These are phyloP conservation scores for Coemansia sp. DNA, from an alignment of 192 early-diverging fungal species.

Conservation along the genomic window DNA sequence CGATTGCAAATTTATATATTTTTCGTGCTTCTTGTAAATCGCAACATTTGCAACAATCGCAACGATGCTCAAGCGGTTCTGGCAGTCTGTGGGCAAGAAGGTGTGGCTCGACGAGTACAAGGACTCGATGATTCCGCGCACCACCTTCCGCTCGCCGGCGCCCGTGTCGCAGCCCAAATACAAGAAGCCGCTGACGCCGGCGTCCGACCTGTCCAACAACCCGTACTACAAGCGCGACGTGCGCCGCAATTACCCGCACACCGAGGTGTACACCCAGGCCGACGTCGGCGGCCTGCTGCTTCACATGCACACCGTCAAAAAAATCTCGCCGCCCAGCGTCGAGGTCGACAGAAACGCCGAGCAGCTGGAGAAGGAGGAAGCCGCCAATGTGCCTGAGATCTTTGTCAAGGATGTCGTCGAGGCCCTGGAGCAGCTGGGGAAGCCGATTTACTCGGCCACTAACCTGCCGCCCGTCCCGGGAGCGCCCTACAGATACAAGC, in stretches of 20 bases:
- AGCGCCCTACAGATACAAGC: conserved; percentile 45
- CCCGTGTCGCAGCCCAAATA: conserved; percentile 55
- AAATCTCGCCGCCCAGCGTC: conserved; percentile 9
- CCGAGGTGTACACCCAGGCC: conserved; percentile 72
- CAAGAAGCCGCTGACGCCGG: conserved; percentile 54
- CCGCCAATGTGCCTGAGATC: conserved; percentile 11
- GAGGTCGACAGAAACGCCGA: not conserved
- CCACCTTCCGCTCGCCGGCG: conserved; percentile 66
- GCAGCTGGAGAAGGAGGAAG: not conserved
- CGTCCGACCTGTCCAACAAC: conserved; percentile 73
- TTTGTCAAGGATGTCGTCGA: conserved; percentile 46
- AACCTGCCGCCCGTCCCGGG: conserved; percentile 59
- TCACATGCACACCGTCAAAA: conserved; percentile 10
- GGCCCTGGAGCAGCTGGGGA: conserved; percentile 47
- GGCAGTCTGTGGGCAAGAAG: conserved; percentile 46
- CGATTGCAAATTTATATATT: not conserved
- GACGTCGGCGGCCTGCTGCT: conserved; percentile 67
- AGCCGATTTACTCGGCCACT: conserved; percentile 52
- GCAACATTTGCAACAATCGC: no score
- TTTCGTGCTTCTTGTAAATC: not conserved
- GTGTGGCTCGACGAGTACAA: conserved; percentile 54
- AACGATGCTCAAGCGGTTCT: conserved; percentile 44
- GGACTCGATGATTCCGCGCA: conserved; percentile 63
- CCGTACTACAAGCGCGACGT: conserved; percentile 88
- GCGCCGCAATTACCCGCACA: conserved; percentile 86